These are phyloP conservation scores for Gypsophila paniculata DNA, from an alignment of 179 eudicot genomes.

Conservation along the genomic window DNA sequence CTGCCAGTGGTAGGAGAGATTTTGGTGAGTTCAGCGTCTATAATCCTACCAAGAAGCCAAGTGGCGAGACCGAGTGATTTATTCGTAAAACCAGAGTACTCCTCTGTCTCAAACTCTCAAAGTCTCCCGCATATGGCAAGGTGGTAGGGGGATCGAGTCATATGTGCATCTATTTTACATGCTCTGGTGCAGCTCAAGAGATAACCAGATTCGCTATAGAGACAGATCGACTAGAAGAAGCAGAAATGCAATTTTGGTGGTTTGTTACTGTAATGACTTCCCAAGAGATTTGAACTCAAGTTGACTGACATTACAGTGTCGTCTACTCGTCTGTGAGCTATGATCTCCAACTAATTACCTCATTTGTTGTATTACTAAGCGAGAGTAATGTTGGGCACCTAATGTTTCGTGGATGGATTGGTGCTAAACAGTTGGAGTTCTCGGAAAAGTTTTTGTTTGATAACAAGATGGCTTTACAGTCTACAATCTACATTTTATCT, in stretches of 20 bases:
- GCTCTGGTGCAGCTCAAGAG: background rate
- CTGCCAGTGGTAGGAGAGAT: conserved; percentile 85
- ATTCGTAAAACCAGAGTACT: background rate
- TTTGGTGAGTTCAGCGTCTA: conserved; percentile 88
- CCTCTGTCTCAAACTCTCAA: background rate
- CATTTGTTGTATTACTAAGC: background rate
- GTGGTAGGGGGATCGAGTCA: background rate
- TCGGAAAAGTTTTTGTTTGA: too few species aligned
- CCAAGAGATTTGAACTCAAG: background rate
- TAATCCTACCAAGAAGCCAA: conserved; percentile 47
- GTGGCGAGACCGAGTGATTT: background rate
- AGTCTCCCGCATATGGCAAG: background rate
- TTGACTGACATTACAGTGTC: background rate
- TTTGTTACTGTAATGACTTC: background rate
- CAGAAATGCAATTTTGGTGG: background rate
- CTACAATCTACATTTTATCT: too few species aligned
- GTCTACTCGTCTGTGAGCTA: background rate
- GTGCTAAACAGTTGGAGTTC: too few species aligned
- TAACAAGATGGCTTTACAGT: too few species aligned
- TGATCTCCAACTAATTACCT: background rate
- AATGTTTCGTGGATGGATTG: too few species aligned
- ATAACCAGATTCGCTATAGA: background rate
- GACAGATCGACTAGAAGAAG: background rate
- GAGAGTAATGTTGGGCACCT: background rate
- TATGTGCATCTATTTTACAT: background rate